Percentiles rank a stretch among this genome's conserved stretches.
These are phyloP conservation scores for Metschnikowia santaceciliae DNA, from an alignment of 805 yeast species.

Conservation along the genomic window DNA sequence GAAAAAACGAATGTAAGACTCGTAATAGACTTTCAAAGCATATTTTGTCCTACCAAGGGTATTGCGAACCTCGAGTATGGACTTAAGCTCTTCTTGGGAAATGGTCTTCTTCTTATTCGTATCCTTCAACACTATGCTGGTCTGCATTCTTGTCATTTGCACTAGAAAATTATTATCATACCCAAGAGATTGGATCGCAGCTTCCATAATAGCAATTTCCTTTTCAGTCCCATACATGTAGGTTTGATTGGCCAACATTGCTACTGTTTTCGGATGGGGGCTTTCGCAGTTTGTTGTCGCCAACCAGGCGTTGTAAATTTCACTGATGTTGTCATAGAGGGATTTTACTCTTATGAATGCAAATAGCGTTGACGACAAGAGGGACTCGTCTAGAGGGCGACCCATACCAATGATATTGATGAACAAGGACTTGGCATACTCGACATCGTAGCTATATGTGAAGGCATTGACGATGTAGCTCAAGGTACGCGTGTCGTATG, in stretches of 20 bases:
- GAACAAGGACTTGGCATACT: slow-evolving; percentile 25
- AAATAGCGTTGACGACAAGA: slow-evolving; percentile 26
- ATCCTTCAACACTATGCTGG: slow-evolving; percentile 25
- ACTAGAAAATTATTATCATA: slow-evolving; percentile 24
- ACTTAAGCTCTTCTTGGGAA: slow-evolving; percentile 23
- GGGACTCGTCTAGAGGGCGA: slow-evolving; percentile 20
- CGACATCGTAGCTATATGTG: slow-evolving; percentile 32
- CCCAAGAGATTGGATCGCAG: slow-evolving; percentile 18
- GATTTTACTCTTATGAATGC: slow-evolving; percentile 26
- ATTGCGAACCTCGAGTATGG: slow-evolving; percentile 14
- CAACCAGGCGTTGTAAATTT: slow-evolving; percentile 27
- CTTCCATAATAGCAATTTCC: slow-evolving; percentile 24
- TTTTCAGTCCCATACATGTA: slow-evolving; percentile 25
- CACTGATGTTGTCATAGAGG: slow-evolving; percentile 27
- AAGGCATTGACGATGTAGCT: slow-evolving; percentile 29
- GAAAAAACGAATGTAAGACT: slow-evolving; percentile 26
- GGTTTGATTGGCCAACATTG: slow-evolving; percentile 26
- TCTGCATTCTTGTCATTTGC: slow-evolving; percentile 20
- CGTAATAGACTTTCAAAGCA: slow-evolving; percentile 26
- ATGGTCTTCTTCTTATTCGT: slow-evolving; percentile 25
- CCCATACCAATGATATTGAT: slow-evolving; percentile 21
- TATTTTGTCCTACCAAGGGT: slow-evolving; percentile 12
- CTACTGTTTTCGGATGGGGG: slow-evolving; percentile 26
- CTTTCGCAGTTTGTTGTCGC: slow-evolving; percentile 18
- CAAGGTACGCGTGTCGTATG: slow-evolving; percentile 23